Evolutionary conservation across 805 yeast genomes (phyloP).

Genomic region (Wickerhamomyces sydowiorum): DNA sequence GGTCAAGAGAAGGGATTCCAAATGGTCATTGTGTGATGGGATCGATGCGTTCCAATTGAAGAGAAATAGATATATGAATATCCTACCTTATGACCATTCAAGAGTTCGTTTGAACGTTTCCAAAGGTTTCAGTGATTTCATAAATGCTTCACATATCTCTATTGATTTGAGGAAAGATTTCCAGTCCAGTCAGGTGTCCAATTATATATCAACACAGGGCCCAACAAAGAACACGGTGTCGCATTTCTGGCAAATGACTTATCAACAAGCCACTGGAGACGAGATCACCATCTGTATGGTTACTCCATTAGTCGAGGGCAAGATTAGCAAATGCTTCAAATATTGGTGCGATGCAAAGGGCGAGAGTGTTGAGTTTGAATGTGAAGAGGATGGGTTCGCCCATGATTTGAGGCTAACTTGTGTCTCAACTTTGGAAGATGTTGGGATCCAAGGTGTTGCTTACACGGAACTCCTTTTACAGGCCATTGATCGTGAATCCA

Average conservation of each 20-base stretch:
- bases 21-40: constrained; percentile 16
- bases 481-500: constrained; percentile 17
- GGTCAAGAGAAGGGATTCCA: constrained; percentile 18
- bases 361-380: constrained; percentile 13
- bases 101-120: constrained; percentile 37
- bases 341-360: constrained; percentile 63
- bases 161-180: constrained; percentile 18
- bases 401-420: constrained; percentile 16
- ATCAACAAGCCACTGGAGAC: constrained; percentile 50
- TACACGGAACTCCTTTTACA: constrained; percentile 16
- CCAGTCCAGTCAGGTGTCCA: constrained; percentile 13
- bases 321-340: constrained; percentile 68
- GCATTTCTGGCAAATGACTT: constrained; percentile 88
- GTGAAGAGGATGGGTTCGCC: constrained; percentile 8
- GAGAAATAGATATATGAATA: constrained; percentile 57
- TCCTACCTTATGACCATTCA: constrained; percentile 60
- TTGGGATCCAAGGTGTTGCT: constrained; percentile 16
- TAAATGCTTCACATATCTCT: constrained; percentile 73
- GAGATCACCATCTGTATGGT: constrained; percentile 65
- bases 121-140: constrained; percentile 47
- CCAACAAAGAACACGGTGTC: constrained; percentile 69
- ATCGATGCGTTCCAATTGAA: constrained; percentile 10
- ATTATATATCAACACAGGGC: constrained; percentile 71
- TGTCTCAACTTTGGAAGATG: constrained; percentile 13
- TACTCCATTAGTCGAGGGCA: constrained; percentile 67